phyloP scores from a whole-genome alignment of 1,139 yeast genomes.

The Blastobotrys capitulatus region DNA sequence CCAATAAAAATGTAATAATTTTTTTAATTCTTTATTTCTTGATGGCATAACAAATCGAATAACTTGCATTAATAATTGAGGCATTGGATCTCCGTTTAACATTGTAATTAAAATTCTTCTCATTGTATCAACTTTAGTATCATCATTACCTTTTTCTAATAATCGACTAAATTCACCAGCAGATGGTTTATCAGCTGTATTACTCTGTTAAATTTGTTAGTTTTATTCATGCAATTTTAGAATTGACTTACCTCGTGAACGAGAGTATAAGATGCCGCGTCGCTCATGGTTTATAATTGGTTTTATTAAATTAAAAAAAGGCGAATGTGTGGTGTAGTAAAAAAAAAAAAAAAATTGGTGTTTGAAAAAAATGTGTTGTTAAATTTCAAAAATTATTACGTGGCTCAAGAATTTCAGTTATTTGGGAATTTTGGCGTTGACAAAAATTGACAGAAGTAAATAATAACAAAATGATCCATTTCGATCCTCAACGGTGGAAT shows the following conservation, averaged over 20 bases:
- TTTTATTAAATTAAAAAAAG: too few relatives aligned
- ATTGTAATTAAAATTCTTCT: slow-evolving; percentile 77
- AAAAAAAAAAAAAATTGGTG: neutral
- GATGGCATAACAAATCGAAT: slow-evolving; percentile 98
- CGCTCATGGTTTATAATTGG: slow-evolving; percentile 25
- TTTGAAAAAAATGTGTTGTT: slow-evolving; percentile 5
- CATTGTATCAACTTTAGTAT: slow-evolving; percentile 85
- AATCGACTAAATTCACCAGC: slow-evolving; percentile 70
- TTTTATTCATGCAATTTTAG: neutral
- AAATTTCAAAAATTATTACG: neutral
- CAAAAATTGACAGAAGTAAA: neutral
- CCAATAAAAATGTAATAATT: slow-evolving; percentile 93
- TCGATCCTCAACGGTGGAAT: neutral
- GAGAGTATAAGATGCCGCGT: slow-evolving; percentile 33
- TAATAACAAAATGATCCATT: neutral
- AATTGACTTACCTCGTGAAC: slow-evolving; percentile 29
- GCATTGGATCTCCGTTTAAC: slow-evolving; percentile 90
- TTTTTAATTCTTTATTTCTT: slow-evolving; percentile 82
- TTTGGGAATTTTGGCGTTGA: neutral
- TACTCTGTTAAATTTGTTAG: slow-evolving; percentile 18
- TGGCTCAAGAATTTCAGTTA: slow-evolving; percentile 1
- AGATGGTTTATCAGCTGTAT: slow-evolving; percentile 57
- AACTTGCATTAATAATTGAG: slow-evolving; percentile 94
- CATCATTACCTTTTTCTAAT: slow-evolving; percentile 88
- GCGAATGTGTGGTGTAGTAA: neutral